Base-by-base conservation (phyloP, 2,329 filamentous ascomycete species). In the Thermochaetoides dissita region DNA sequence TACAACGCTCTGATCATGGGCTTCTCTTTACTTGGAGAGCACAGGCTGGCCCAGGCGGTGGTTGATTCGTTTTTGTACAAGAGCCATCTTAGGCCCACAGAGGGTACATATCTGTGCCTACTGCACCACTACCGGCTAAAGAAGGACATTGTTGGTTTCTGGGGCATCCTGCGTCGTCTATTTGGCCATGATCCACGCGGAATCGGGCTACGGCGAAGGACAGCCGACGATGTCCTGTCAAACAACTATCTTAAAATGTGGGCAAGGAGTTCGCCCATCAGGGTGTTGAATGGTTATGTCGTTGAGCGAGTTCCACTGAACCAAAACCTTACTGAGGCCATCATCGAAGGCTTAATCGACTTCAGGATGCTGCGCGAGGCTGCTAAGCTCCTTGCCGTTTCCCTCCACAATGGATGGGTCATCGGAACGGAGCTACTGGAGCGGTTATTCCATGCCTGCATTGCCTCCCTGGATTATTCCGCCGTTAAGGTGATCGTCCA, bases 1-100 rank as follows among this genome's bases (percentile, higher is more conserved):
- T 85, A 79, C 62, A 87, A 87, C 54, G 69, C 71, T 9, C 66
- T 91, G 28, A 69, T 89, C 3, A 57, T 72, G n/a, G 72, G 74
- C n/a, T 76, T 89, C 39, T 67, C 71, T 40, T 63, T 66, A 30
- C 55, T 69, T 6, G 63, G 67, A 29, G 62, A 69, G 40, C 63
- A 68, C 42, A 59, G 63, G 33, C 60, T 80, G 11, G 67, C 72
- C 4, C 64, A 74, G 33, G 52, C 63, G n/a, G 63, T 80, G 30
- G 63, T 75, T 12, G 58, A 71, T 39, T 69, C 66, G 0, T 71
- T 74, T 40, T 58, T 73, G 35, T 49, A 64, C 34, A 50, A 60
- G 8, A 69, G 62, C 33, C 57, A 57, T 4, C 53, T 72, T 36
- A 61, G 55, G 32, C 69, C 71, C 2, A 74, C 71, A 1, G 58